A percentile compares a stretch with the other conserved stretches of the same genome.
phyloP scores from a whole-genome alignment of 192 early-diverging fungal genomes.

The Allomyces arbusculus region DNA sequence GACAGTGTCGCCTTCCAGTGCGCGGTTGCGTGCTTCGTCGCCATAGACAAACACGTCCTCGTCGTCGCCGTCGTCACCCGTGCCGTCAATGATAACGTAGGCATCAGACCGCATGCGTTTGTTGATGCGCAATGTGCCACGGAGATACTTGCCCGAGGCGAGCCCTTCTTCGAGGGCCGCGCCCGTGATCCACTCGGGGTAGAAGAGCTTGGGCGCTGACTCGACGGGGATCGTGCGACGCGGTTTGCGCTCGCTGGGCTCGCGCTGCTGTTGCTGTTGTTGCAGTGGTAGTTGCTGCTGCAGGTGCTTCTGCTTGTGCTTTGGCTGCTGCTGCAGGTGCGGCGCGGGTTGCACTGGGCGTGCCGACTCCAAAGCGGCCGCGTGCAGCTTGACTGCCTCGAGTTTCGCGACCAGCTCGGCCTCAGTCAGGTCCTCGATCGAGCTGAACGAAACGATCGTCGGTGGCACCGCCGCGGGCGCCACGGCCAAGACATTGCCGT shows the following conservation, averaged over 20 bases:
- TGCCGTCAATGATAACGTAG: conserved; percentile 59
- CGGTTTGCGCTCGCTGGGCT: background rate
- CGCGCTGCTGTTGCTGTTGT: background rate
- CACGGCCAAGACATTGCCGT: too few species aligned
- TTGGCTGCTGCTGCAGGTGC: too few species aligned
- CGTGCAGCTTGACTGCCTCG: too few species aligned
- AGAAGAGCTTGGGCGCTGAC: background rate
- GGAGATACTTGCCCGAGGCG: conserved; percentile 27
- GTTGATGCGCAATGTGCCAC: conserved; percentile 71
- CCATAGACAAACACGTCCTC: conserved; percentile 63
- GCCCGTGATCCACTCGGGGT: background rate
- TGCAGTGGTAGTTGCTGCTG: background rate
- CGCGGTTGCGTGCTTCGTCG: conserved; percentile 53
- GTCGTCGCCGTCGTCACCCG: conserved; percentile 11
- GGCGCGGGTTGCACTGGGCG: too few species aligned
- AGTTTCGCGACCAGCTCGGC: too few species aligned
- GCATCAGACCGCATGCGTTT: conserved; percentile 64
- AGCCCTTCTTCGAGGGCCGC: conserved; percentile 1
- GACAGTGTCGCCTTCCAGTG: conserved; percentile 67
- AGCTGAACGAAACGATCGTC: too few species aligned
- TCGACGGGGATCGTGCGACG: too few species aligned
- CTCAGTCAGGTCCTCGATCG: too few species aligned
- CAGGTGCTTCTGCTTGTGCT: background rate
- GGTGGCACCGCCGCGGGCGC: too few species aligned
- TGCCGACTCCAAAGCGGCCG: too few species aligned